Evolutionary conservation across 202 grass and related monocot genomes (phyloP), one percentile per base, ranked within the genome.

Genomic region (Saccharum hybrid): DNA sequence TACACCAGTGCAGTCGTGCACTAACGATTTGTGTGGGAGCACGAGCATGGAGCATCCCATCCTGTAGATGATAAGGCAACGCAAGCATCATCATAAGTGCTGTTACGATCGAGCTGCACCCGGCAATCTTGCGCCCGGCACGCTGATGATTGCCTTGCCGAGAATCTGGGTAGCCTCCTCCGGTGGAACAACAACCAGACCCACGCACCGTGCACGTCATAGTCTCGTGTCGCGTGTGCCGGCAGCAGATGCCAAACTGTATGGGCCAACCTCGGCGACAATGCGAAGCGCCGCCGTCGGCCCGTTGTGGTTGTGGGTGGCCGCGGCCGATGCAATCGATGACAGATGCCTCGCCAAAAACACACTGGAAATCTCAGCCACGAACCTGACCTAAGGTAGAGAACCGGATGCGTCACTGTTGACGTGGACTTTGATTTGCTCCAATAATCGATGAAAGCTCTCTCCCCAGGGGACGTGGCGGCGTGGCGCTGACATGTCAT

Each of bases 401-500:
- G 51, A 54, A 56, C 52, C 52, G 1, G 52, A 56, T 8, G 52
- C 54, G 54, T 57, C 54, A 57, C 19, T 57, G 54, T 57, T 3
- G 72, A 43, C 46, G 22, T 33, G 9, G 61, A 75, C 41, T 21
- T 0, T 57, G 54, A 21, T 39, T 21, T 38, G 30, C 43, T 7
- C 51, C 15, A 5, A 37, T 23, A 18, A 63, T 18, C 46, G 57
- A 63, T 18, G 48, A 51, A 48, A 48, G 45, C 26, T 26, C 31
- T 33, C 31, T 33, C 31, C 31, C 31, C 31, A 33, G 31, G 31
- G 31, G 31, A 33, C 31, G 51, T 57, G 54, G 54, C 54, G 54
- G 19, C 40, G 68, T 71, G 63, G 8, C 40, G 60, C 14, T 21
- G 62, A 14, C 41, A 36, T 79, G 75, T 63, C 76, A 15, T n/a